Base-by-base conservation (phyloP, 768 basidiomycete genomes). In the Lactifluus pinguis region DNA sequence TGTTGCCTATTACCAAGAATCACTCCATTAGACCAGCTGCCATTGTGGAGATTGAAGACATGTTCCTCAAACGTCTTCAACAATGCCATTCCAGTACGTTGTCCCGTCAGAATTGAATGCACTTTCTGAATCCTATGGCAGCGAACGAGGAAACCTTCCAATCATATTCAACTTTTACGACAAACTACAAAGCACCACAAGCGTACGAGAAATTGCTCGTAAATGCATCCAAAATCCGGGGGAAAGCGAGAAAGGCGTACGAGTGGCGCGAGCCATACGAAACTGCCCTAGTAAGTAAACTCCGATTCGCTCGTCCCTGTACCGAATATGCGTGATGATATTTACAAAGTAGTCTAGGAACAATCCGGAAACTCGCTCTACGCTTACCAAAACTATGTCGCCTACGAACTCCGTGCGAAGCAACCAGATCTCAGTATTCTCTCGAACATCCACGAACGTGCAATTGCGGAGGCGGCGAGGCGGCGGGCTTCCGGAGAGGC, bases 151-250 rank as follows among this genome's bases (percentile, higher is more conserved):
- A 88, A 14, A 95, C 93, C 0, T 85, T 86, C 58, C 85, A 91
- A 67, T 78, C 82, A 2, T 98, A 95, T 70, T 97, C 95, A 0
- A 81, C 86, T 0, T 97, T 98, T 74, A 91, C 92, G 15, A 91
- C 92, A 0, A 80, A 82, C 57, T 80, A 88, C 71, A 82, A 85
- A 66, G 82, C 87, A 14, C 76, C 85, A 0, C 74, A 79, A n/a
- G 80, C 86, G 47, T 98, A 98, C 69, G 93, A 95, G 68, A 66
- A 76, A 0, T 73, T 86, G 7, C 81, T 98, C 29, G 79, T 95
- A 17, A 72, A 81, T 0, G 93, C 92, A 2, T 92, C 92, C 15
- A 87, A 89, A 71, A 71, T 82, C 36, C 83, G 86, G 15, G 75
- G 80, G 8, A 78, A 78, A 48, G 83, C 85, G 1, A 76, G 79